Conservation (phyloP, 768 basidiomycete genomes). For the Pluteus cervinus region DNA sequence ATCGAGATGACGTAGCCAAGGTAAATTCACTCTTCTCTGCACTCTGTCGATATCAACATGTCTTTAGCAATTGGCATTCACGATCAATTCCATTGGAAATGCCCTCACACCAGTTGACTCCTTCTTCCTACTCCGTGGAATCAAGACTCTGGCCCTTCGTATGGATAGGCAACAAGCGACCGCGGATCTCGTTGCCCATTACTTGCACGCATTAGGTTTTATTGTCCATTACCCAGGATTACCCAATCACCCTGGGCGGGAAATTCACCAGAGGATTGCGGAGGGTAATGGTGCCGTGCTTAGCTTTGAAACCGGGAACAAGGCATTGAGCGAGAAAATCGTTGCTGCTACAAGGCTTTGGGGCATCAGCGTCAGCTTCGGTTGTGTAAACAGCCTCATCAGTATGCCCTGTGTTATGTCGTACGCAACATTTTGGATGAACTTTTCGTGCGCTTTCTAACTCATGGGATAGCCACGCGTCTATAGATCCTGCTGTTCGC, state of each 20-base stretch:
- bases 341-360: constrained; percentile 91
- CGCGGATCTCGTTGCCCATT: constrained; percentile 77
- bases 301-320: constrained; percentile 91
- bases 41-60: constrained; percentile 7
- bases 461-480: constrained; percentile 69
- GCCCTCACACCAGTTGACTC: constrained; percentile 93
- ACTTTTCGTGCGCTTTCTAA: constrained; percentile 8
- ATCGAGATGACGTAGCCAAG: constrained; percentile 86
- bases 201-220: constrained; percentile 83
- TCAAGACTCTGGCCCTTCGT: constrained; percentile 92
- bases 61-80: constrained; percentile 75
- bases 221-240: constrained; percentile 91
- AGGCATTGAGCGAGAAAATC: constrained; percentile 83
- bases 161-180: constrained; percentile 92
- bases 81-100: constrained; percentile 91
- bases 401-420: constrained; percentile 99
- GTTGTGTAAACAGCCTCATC: constrained; percentile 96
- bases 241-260: constrained; percentile 70
- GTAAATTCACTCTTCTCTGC: no score
- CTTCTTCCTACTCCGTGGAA: constrained; percentile 92
- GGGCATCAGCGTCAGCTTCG: constrained; percentile 98
- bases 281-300: constrained; percentile 90
- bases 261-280: constrained; percentile 88
- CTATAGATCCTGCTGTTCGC: constrained; percentile 92
- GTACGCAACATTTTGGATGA: no score